phyloP scores from a whole-genome alignment of 2,329 filamentous ascomycete genomes.

The Fusarium hostae region DNA sequence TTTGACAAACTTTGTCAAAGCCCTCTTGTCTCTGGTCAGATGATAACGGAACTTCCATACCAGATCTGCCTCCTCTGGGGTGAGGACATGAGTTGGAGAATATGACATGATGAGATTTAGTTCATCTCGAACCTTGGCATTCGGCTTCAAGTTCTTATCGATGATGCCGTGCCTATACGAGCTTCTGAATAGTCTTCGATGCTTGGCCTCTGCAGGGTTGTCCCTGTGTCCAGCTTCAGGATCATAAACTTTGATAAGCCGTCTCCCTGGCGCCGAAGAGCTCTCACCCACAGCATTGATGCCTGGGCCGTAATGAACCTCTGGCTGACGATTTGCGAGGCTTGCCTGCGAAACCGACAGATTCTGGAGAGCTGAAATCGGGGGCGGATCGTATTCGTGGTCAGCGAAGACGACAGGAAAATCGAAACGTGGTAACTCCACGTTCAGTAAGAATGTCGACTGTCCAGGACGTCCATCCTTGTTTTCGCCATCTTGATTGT shows the following conservation, averaged over 20 bases:
- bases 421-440: constrained; percentile 94
- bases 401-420: constrained; percentile 96
- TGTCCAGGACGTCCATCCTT: constrained; percentile 59
- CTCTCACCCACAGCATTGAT: constrained; percentile 76
- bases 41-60: constrained; percentile 99
- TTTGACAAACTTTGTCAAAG: constrained; percentile 97
- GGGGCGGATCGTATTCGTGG: constrained; percentile 88
- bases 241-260: constrained; percentile 88
- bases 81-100: constrained; percentile 88
- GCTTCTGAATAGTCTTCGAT: constrained; percentile 89
- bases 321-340: constrained; percentile 81
- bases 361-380: constrained; percentile 79
- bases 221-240: constrained; percentile 89
- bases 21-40: constrained; percentile 88
- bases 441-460: constrained; percentile 81
- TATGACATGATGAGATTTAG: constrained; percentile 92
- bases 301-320: constrained; percentile 90
- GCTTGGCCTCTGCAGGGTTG: constrained; percentile 95
- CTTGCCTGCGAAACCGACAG: constrained; percentile 68
- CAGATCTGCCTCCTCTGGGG: constrained; percentile 91
- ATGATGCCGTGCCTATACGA: constrained; percentile 90
- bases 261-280: constrained; percentile 61
- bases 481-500: constrained; percentile 46
- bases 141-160: constrained; percentile 94
- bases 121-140: constrained; percentile 94